phyloP scores from a whole-genome alignment of 768 basidiomycete genomes.

The Plicaturopsis crispa region DNA sequence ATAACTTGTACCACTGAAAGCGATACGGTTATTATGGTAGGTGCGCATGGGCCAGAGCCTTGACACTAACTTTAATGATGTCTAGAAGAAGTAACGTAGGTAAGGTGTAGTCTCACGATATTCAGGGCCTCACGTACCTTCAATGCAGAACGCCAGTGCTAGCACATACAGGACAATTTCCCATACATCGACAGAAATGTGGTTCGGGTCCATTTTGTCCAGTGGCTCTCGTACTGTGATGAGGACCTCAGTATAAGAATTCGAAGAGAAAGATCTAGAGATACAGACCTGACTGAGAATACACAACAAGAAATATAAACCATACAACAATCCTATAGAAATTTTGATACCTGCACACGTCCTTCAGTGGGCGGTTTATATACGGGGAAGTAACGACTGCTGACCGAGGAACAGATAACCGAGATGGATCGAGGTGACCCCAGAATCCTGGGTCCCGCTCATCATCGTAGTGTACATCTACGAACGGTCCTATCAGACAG shows the following conservation, averaged over 20 bases:
- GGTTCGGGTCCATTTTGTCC: slow-evolving; percentile 53
- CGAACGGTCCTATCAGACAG: slow-evolving; percentile 6
- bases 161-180: slow-evolving; percentile 76
- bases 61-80: slow-evolving; percentile 1
- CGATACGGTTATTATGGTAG: neutral
- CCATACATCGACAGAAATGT: slow-evolving; percentile 62
- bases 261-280: neutral
- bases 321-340: slow-evolving; percentile 71
- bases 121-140: too few relatives aligned
- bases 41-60: too few relatives aligned
- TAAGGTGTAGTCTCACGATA: too few relatives aligned
- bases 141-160: slow-evolving; percentile 68
- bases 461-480: slow-evolving; percentile 66
- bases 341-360: slow-evolving; percentile 71
- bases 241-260: slow-evolving; percentile 4
- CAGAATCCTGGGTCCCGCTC: slow-evolving; percentile 47
- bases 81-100: neutral
- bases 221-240: slow-evolving; percentile 66
- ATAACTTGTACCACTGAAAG: slow-evolving; percentile 56
- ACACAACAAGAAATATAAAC: slow-evolving; percentile 71
- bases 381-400: slow-evolving; percentile 1
- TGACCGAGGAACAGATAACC: slow-evolving; percentile 75
- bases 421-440: slow-evolving; percentile 67
- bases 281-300: slow-evolving; percentile 72
- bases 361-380: too few relatives aligned